phyloP scores from a whole-genome alignment of 2,329 filamentous ascomycete species.

The Sarocladium kiliense region DNA sequence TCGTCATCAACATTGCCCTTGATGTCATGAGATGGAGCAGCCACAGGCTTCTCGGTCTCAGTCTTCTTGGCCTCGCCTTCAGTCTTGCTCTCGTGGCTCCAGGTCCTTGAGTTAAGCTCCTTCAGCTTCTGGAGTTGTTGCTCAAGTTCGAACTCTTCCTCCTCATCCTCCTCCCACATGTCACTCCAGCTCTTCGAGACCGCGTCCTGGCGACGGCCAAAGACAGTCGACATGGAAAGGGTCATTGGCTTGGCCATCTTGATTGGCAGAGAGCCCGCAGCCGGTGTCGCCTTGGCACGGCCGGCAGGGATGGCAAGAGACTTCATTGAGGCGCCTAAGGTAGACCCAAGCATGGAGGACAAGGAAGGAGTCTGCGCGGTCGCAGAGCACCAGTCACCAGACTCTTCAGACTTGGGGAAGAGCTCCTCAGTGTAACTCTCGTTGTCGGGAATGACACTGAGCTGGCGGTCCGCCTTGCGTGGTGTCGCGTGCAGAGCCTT shows the following conservation, averaged over 20 bases:
- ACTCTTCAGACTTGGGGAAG: constrained; percentile 72
- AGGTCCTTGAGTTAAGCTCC: constrained; percentile 68
- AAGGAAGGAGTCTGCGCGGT: constrained; percentile 73
- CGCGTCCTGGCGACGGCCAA: constrained; percentile 69
- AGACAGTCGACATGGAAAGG: constrained; percentile 71
- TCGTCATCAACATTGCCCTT: constrained; percentile 57
- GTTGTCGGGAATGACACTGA: constrained; percentile 80
- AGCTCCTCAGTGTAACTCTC: constrained; percentile 79
- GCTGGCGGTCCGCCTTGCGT: constrained; percentile 67
- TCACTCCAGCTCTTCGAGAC: constrained; percentile 99
- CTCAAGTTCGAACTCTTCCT: constrained; percentile 61
- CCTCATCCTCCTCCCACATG: constrained; percentile 87
- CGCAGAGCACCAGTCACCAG: constrained; percentile 72
- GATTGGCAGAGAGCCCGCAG: constrained; percentile 70
- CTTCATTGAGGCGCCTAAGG: constrained; percentile 74
- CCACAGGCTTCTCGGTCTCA: constrained; percentile 14
- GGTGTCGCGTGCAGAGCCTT: constrained; percentile 79
- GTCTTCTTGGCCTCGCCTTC: constrained; percentile 17
- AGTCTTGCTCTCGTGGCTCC: constrained; percentile 68
- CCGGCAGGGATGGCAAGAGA: constrained; percentile 50
- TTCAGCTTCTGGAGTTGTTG: constrained; percentile 50
- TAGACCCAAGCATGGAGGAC: constrained; percentile 79
- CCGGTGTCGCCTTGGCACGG: constrained; percentile 43
- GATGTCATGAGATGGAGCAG: constrained; percentile 19
- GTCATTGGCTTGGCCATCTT: constrained; percentile 70